Evolutionary conservation across 1,284 basidiomycete species (phyloP), one percentile per base, ranked within the genome.

Genomic region (Marasmius tenuissimus): DNA sequence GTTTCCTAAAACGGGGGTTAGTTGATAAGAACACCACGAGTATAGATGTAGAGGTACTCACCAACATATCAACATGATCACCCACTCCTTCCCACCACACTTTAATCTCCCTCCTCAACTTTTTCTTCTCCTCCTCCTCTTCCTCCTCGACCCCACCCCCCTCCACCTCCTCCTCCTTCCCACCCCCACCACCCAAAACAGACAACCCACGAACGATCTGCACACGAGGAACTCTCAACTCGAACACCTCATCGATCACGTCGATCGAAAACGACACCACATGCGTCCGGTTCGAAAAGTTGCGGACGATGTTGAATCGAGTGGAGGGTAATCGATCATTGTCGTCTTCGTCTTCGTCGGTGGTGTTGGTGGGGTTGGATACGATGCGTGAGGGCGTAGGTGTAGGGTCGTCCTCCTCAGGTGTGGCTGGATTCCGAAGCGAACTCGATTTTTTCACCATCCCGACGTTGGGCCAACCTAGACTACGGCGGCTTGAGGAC

Each of bases 21-120:
- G 20, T 34, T 49, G 52, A 60, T 62, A n/a, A n/a, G n/a, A n/a
- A n/a, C n/a, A n/a, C n/a, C n/a, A n/a, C n/a, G n/a, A n/a, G n/a
- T n/a, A n/a, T n/a, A n/a, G n/a, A n/a, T n/a, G n/a, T n/a, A n/a
- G n/a, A n/a, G n/a, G n/a, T n/a, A 74, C 85, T 53, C 64, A 87
- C 87, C 62, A 91, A 72, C 65, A 79, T 77, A 66, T 87, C 85
- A 64, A 91, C 76, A 70, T 85, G 80, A 60, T 85, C 83, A 0
- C 82, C 76, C 14, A 90, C 72, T 14, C 80, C 79, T 67, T 85
- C 83, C 87, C 87, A 91, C 85, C 86, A 90, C 38, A 66, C 68
- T 69, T 78, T 81, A 59, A 91, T 89, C 70, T 91, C 85, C 55
- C 77, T 74, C 61, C 85, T 72, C 18, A 90, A 70, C 5, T 72